Evolutionary conservation across 768 basidiomycete genomes (phyloP), one percentile per base, ranked within the genome.

Genomic region (Collybia mongolica): DNA sequence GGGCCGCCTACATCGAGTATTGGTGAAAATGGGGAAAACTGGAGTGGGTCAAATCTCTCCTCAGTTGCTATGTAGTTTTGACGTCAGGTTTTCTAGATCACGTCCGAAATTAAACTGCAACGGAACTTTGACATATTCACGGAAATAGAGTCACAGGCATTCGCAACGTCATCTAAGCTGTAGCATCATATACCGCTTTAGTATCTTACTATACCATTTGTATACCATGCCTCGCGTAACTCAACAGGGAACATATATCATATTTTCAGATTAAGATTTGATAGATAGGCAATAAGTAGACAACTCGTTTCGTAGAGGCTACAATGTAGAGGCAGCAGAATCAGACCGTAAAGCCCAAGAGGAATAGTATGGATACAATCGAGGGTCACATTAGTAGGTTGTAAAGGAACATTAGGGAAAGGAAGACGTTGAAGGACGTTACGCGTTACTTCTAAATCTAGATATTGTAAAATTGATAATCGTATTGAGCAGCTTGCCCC

Each of bases 101-200:
- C 78, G 14, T 72, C 65, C 20, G 77, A 82, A 49, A 75, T 86
- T 26, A 65, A 58, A 1, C 56, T 88, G 35, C 69, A 79, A 48
- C 75, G 85, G 43, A 88, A 87, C 62, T 86, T 88, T 56, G 77
- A 87, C 56, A 73, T 88, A 12, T 84, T 83, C 58, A 73, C 74
- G 1, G 80, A 83, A 52, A 67, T 80, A 37, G 78, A 76, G 47
- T 56, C 60, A 1, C 64, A 67, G 35, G 61, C 54, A 0, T 68
- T 68, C 44, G 48, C 58, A 15, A 15, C 52, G 44, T 44, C 59
- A 29, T 40, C 69, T 11, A 71, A 72, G 48, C 62, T 72, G 19
- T 72, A 60, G 44, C 32, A 5, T 17, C 11, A 32, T 14, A 14
- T 5, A 14, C 32, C 32, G 11, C 11, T 9, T 32, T 12, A 32